Conservation (phyloP, 331 rosid species). For the Rhamnella rubrinervis region DNA sequence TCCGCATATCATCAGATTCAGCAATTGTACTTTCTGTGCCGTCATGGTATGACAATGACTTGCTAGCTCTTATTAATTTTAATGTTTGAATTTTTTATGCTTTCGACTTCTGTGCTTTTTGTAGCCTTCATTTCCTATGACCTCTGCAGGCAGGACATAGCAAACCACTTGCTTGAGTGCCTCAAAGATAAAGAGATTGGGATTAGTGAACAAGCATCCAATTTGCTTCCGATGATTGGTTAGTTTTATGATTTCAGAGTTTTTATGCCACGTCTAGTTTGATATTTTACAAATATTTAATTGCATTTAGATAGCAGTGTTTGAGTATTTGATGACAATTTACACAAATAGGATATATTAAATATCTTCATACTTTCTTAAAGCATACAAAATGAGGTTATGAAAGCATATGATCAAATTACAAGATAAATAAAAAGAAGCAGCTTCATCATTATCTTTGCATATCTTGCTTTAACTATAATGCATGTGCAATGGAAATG, state of each 20-base stretch:
- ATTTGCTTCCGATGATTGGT: constrained; percentile 73
- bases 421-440: neutral
- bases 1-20: constrained; percentile 48
- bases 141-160: constrained; percentile 65
- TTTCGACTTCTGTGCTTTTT: constrained; percentile 18
- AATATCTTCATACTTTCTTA: neutral
- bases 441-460: neutral
- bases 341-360: neutral
- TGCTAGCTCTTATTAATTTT: constrained; percentile 1
- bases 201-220: constrained; percentile 59
- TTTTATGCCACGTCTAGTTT: neutral
- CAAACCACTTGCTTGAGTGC: constrained; percentile 60
- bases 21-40: constrained; percentile 34
- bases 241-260: constrained; percentile 21
- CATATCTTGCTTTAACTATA: neutral
- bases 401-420: neutral
- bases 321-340: neutral
- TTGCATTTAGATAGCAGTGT: neutral
- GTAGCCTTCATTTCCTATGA: constrained; percentile 1
- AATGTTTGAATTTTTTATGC: constrained; percentile 11
- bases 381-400: neutral
- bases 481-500: neutral
- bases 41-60: constrained; percentile 49
- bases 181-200: constrained; percentile 71
- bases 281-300: neutral